Conservation (phyloP, 306 rosid genomes). For the Dryas drummondii region DNA sequence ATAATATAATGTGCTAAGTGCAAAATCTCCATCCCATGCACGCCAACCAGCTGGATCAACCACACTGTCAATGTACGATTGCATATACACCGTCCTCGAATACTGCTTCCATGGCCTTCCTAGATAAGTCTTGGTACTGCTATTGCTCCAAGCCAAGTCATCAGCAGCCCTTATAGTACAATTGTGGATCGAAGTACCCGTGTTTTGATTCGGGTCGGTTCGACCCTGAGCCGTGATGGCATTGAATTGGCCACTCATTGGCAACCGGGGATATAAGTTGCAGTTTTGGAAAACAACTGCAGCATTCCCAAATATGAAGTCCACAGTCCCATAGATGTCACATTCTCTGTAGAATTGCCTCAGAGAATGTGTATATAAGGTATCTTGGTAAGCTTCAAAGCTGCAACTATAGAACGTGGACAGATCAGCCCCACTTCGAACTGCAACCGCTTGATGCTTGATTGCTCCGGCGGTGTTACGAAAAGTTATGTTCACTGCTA, state of each 20-base stretch:
- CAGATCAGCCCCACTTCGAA: conserved; percentile 65
- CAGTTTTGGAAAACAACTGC: conserved; percentile 82
- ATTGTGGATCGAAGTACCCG: conserved; percentile 72
- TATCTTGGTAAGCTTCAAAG: conserved; percentile 84
- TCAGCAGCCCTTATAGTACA: conserved; percentile 59
- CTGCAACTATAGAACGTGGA: conserved; percentile 76
- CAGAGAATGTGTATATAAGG: conserved; percentile 67
- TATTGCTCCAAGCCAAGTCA: conserved; percentile 42
- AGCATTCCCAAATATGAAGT: conserved; percentile 94
- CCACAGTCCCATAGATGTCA: conserved; percentile 78
- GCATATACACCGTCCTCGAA: conserved; percentile 77
- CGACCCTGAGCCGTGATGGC: conserved; percentile 92
- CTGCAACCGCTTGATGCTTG: conserved; percentile 80
- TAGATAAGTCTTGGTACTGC: conserved; percentile 41
- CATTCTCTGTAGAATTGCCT: conserved; percentile 86
- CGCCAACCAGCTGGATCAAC: conserved; percentile 62
- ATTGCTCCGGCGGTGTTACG: conserved; percentile 76
- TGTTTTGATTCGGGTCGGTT: conserved; percentile 76
- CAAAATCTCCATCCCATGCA: conserved; percentile 78
- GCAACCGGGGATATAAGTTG: conserved; percentile 75
- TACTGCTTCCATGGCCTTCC: conserved; percentile 94
- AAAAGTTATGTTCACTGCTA: conserved; percentile 72
- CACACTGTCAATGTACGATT: conserved; percentile 49
- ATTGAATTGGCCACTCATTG: conserved; percentile 78
- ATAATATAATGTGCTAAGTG: conserved; percentile 66